Conservation (phyloP, 805 yeast species). For the Saccharomycopsis sp. region DNA sequence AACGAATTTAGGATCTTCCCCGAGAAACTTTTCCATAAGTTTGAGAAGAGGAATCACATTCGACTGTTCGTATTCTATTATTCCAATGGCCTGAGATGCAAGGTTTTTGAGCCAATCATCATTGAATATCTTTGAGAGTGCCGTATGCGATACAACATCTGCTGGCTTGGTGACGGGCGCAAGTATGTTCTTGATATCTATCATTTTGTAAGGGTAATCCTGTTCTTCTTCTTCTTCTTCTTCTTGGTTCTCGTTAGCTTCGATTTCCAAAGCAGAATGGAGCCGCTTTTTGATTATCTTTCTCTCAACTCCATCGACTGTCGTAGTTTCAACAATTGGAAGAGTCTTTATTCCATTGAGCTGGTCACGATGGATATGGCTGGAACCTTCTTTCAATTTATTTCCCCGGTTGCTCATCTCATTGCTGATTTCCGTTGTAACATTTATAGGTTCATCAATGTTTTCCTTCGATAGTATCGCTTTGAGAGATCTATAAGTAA, state of each 20-base stretch:
- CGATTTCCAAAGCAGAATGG: conserved; percentile 16
- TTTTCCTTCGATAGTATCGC: neutral
- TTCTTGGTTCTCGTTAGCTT: conserved; percentile 18
- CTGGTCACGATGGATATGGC: conserved; percentile 38
- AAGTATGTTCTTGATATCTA: conserved; percentile 53
- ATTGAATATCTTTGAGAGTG: conserved; percentile 60
- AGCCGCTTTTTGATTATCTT: conserved; percentile 28
- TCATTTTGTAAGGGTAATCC: conserved; percentile 40
- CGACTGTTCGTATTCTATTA: conserved; percentile 76
- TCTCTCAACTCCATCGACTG: conserved; percentile 28
- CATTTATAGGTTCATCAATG: conserved; percentile 8
- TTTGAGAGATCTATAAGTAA: conserved; percentile 1
- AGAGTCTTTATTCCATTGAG: conserved; percentile 29
- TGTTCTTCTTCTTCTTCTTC: conserved; percentile 32
- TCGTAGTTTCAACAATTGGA: conserved; percentile 22
- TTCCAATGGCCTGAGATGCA: conserved; percentile 66
- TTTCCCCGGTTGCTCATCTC: conserved; percentile 49
- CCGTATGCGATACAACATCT: conserved; percentile 67
- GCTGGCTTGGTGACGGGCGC: conserved; percentile 77
- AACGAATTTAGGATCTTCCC: conserved; percentile 73
- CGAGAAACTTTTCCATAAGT: conserved; percentile 71
- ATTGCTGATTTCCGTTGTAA: conserved; percentile 22
- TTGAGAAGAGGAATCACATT: conserved; percentile 65
- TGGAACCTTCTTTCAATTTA: conserved; percentile 46
- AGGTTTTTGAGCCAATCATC: conserved; percentile 49